Conservation (phyloP, 495 filamentous ascomycete genomes). For the Filosporella fistucella region DNA sequence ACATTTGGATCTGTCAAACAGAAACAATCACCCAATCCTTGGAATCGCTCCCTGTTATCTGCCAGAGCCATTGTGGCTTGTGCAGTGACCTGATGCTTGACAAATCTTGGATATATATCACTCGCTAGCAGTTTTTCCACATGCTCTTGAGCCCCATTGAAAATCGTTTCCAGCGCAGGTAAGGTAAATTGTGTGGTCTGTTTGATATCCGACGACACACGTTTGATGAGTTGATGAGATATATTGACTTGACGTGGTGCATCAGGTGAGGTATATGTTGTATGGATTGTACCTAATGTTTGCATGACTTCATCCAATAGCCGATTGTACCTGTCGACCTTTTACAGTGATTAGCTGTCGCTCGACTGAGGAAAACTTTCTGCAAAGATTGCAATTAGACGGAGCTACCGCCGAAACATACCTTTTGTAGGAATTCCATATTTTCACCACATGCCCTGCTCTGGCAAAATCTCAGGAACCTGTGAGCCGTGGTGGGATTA, state of each 20-base stretch:
- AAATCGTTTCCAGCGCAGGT: conserved; percentile 33
- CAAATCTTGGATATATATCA: conserved; percentile 15
- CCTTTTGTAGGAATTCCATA: conserved; percentile 40
- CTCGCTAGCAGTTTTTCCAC: conserved; percentile 8
- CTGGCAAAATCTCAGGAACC: conserved; percentile 35
- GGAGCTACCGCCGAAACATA: conserved; percentile 8
- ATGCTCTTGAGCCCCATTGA: conserved; percentile 29
- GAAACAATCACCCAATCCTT: conserved; percentile 40
- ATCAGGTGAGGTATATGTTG: conserved; percentile 29
- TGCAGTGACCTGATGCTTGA: conserved; percentile 36
- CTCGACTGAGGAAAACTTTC: background rate
- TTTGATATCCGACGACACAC: conserved; percentile 31
- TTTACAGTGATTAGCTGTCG: background rate
- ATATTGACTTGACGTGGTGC: conserved; percentile 36
- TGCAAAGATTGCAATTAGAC: background rate
- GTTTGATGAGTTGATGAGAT: conserved; percentile 21
- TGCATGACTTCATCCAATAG: conserved; percentile 33
- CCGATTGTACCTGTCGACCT: conserved; percentile 32
- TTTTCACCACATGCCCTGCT: conserved; percentile 39
- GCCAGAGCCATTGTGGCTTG: conserved; percentile 35
- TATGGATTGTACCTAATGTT: conserved; percentile 33
- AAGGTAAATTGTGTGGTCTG: conserved; percentile 27
- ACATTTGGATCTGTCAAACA: conserved; percentile 37
- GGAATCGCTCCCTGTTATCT: conserved; percentile 28
- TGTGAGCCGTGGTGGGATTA: conserved; percentile 40